These are phyloP conservation scores for Pythium periplocum DNA, from an alignment of 352 stramenopile genomes.

Conservation along the genomic window DNA sequence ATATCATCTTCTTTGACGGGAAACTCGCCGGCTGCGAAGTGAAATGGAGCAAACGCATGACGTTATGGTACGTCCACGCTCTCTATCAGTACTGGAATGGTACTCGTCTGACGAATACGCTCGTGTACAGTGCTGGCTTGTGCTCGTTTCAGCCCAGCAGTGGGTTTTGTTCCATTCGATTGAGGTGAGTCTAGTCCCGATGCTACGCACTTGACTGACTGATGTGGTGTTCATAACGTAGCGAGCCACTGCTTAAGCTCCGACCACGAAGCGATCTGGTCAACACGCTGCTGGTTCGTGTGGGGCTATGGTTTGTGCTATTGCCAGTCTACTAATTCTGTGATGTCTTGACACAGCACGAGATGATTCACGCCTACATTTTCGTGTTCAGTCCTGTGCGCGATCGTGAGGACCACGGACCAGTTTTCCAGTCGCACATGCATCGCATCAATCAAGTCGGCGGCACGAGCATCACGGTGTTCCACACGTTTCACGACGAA, in stretches of 20 bases:
- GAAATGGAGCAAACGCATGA: conserved; percentile 90
- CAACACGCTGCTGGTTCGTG: conserved; percentile 75
- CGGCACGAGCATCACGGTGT: conserved; percentile 79
- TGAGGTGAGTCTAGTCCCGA: conserved; percentile 33
- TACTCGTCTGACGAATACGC: background rate
- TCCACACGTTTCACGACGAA: conserved; percentile 89
- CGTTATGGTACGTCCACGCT: conserved; percentile 49
- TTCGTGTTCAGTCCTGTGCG: conserved; percentile 75
- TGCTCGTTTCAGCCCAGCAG: conserved; percentile 71
- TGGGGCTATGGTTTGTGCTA: background rate
- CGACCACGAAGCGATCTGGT: conserved; percentile 77
- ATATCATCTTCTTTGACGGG: conserved; percentile 77
- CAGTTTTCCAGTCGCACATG: conserved; percentile 80
- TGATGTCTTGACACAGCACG: conserved; percentile 42
- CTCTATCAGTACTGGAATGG: background rate
- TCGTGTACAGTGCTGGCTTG: conserved; percentile 50
- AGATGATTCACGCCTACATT: conserved; percentile 89
- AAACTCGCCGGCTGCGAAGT: conserved; percentile 74
- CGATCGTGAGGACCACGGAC: conserved; percentile 84
- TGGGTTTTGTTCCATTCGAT: conserved; percentile 80
- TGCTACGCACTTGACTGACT: background rate
- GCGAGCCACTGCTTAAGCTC: conserved; percentile 78
- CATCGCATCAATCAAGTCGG: conserved; percentile 63
- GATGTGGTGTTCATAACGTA: conserved; percentile 11
- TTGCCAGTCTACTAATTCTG: background rate